phyloP scores from a whole-genome alignment of 2,329 filamentous ascomycete species.

The Fusarium pseudocircinatum region DNA sequence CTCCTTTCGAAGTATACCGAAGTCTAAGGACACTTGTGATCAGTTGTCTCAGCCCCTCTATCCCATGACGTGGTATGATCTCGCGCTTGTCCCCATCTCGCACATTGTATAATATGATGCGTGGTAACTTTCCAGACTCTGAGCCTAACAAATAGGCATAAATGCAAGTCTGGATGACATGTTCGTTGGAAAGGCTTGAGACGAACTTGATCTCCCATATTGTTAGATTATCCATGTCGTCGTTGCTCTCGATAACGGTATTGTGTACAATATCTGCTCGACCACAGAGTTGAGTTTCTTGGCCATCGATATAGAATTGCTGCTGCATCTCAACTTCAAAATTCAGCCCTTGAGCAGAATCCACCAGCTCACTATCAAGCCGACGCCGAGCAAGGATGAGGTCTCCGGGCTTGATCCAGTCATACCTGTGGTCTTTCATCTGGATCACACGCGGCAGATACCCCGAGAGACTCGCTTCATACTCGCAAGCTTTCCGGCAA shows the following conservation, averaged over 20 bases:
- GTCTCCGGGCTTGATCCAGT: conserved; percentile 40
- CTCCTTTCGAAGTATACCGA: conserved; percentile 25
- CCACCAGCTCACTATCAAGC: conserved; percentile 24
- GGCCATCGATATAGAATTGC: not conserved
- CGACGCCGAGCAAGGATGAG: conserved; percentile 34
- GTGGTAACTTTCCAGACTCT: conserved; percentile 11
- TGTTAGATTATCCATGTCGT: not conserved
- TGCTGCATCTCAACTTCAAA: conserved; percentile 12
- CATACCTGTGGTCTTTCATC: conserved; percentile 40
- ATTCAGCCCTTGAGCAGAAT: not conserved
- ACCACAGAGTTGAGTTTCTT: conserved; percentile 7
- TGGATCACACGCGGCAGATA: conserved; percentile 41
- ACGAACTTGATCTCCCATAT: conserved; percentile 48
- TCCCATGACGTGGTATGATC: conserved; percentile 22
- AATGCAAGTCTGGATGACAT: conserved; percentile 40
- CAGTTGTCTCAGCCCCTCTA: conserved; percentile 10
- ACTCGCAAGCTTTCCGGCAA: conserved; percentile 40
- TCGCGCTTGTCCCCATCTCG: conserved; percentile 41
- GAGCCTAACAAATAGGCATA: conserved; percentile 40
- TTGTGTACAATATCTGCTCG: conserved; percentile 21
- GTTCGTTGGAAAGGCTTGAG: conserved; percentile 35
- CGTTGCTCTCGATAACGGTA: not conserved
- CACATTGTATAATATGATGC: conserved; percentile 42
- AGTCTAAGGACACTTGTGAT: conserved; percentile 29
- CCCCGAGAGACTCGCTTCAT: conserved; percentile 36